Base-by-base conservation (phyloP, 306 rosid species). In the Benincasa hispida region DNA sequence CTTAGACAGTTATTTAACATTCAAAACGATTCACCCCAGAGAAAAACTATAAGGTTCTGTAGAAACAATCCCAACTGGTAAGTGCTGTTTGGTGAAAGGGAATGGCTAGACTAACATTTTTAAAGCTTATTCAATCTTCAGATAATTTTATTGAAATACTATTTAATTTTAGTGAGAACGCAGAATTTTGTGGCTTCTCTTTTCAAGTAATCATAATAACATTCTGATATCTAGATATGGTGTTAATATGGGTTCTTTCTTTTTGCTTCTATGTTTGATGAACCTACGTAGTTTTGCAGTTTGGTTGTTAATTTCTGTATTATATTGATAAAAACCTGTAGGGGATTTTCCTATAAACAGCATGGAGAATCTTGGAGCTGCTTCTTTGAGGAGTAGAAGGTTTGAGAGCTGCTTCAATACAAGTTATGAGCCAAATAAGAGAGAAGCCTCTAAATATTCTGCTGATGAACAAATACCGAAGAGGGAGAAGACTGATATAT, bases 371-470 rank as follows among this genome's bases (percentile, higher is more conserved):
- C 58, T 63, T 59, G 88, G 86, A 67, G 83, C 82, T 58, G 60
- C 80, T 81, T 83, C 84, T 78, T 54, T 81, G 76, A 87, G 93
- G 85, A 81, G 62, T 50, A 79, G 87, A 76, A 86, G 89, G 74
- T 83, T 87, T 37, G 87, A 83, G 79, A 89, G 87, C 79, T 84
- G 63, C 77, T 61, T 86, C 76, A 57, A 76, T 80, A 66, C 86
- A 84, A 84, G 86, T 65, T 79, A 79, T 76, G 78, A 78, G n/a
- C 85, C 21, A 63, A 87, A 72, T 54, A 78, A 80, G 70, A 81
- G 54, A 78, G 86, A 65, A 65, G 59, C 72, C 58, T 75, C 80
- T 13, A 83, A 66, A 76, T 37, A 37, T 76, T 74, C 72, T 5
- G 87, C 47, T 68, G 83, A 80, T 66, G 85, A 80, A 28, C 79